A percentile compares a stretch with the other conserved stretches of the same genome.
These are phyloP conservation scores for Thalassiosira allenii DNA, from an alignment of 352 stramenopile species.

Conservation along the genomic window DNA sequence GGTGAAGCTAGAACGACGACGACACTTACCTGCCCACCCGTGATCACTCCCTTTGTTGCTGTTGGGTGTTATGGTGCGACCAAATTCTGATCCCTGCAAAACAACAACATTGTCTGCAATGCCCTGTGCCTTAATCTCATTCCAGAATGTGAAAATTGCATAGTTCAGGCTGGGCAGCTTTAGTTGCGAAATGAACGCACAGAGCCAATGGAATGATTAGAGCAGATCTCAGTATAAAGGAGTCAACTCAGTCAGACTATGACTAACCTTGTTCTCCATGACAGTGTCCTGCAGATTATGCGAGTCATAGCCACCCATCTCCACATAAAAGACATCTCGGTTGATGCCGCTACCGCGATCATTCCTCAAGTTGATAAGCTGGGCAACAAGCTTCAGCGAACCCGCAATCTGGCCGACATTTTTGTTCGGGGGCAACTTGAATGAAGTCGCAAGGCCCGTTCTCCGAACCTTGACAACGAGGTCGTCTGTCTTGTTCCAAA, in stretches of 20 bases:
- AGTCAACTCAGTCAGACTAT: too few species aligned
- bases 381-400: constrained; percentile 50
- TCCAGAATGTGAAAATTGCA: constrained; percentile 56
- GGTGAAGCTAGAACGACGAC: background rate
- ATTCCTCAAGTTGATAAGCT: constrained; percentile 57
- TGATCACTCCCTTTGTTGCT: constrained; percentile 75
- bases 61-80: constrained; percentile 74
- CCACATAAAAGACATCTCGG: constrained; percentile 69
- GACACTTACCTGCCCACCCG: constrained; percentile 26
- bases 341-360: constrained; percentile 48
- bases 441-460: constrained; percentile 11
- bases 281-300: constrained; percentile 48
- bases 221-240: too few species aligned
- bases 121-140: constrained; percentile 72
- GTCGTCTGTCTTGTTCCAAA: constrained; percentile 23
- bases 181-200: too few species aligned
- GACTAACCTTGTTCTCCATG: background rate
- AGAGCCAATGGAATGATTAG: too few species aligned
- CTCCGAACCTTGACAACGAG: background rate
- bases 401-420: constrained; percentile 6
- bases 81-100: constrained; percentile 75
- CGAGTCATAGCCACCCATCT: constrained; percentile 68
- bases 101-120: constrained; percentile 66
- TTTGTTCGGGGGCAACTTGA: background rate
- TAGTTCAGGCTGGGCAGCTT: constrained; percentile 55